These are phyloP conservation scores for Aspergillus eucalypticola DNA, from an alignment of 2,329 filamentous ascomycete species.

Conservation along the genomic window DNA sequence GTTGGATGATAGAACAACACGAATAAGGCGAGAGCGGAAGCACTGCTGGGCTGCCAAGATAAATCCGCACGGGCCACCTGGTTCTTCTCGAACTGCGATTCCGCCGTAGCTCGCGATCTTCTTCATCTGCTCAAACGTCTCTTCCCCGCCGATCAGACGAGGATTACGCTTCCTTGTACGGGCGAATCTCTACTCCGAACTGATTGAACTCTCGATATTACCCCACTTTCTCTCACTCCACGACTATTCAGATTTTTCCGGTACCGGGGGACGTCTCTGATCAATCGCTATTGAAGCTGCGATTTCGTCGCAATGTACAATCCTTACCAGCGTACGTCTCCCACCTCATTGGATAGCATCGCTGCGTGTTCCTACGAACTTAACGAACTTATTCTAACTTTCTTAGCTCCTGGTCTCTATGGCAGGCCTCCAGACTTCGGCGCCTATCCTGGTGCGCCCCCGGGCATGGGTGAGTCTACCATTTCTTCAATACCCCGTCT, in stretches of 20 bases:
- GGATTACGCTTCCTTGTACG: not conserved
- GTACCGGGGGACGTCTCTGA: not conserved
- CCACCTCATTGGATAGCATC: not conserved
- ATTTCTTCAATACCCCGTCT: not conserved
- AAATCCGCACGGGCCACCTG: conserved; percentile 18
- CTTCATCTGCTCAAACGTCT: not conserved
- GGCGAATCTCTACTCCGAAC: not conserved
- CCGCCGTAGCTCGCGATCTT: conserved; percentile 13
- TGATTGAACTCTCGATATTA: too few species aligned
- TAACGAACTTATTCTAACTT: conserved; percentile 10
- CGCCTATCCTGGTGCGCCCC: conserved; percentile 71
- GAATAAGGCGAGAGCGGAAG: not conserved
- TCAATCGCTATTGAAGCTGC: conserved; percentile 14
- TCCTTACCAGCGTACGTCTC: conserved; percentile 44
- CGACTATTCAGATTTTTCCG: not conserved
- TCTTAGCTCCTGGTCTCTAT: conserved; percentile 57
- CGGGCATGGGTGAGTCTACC: conserved; percentile 71
- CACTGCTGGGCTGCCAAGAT: conserved; percentile 6
- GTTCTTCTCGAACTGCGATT: conserved; percentile 16
- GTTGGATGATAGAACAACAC: not conserved
- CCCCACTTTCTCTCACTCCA: not conserved
- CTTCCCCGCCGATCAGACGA: not conserved
- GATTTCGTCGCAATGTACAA: conserved; percentile 43
- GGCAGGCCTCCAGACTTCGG: conserved; percentile 73
- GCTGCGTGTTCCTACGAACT: not conserved